A percentile compares a stretch with the other conserved stretches of the same genome.
Evolutionary conservation across 768 basidiomycete genomes (phyloP).

Genomic region (Chalciporus sphaerocephalus): DNA sequence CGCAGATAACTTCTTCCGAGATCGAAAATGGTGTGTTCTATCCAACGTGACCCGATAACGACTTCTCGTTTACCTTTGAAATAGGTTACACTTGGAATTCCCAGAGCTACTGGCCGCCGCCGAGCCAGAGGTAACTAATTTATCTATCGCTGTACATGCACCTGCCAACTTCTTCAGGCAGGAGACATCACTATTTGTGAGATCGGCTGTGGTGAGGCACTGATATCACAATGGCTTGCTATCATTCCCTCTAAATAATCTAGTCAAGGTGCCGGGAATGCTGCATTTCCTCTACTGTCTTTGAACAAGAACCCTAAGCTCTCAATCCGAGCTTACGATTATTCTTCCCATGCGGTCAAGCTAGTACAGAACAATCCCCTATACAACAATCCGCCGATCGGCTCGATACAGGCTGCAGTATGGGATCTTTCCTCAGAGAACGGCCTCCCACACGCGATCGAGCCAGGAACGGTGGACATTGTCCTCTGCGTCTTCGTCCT

Average conservation of each 20-base stretch:
- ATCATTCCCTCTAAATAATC: background rate
- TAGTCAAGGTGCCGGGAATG: conserved; percentile 82
- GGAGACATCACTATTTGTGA: conserved; percentile 77
- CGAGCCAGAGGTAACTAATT: conserved; percentile 51
- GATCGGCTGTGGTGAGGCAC: conserved; percentile 77
- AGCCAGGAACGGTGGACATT: conserved; percentile 74
- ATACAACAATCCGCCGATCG: conserved; percentile 62
- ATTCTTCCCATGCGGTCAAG: conserved; percentile 82
- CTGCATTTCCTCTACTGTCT: conserved; percentile 84
- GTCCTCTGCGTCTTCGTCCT: conserved; percentile 91
- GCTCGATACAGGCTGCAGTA: conserved; percentile 71
- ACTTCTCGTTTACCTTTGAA: conserved; percentile 2
- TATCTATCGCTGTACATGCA: background rate
- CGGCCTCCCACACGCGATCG: conserved; percentile 58
- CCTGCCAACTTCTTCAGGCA: conserved; percentile 46
- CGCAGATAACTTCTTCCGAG: conserved; percentile 85
- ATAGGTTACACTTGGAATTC: conserved; percentile 90
- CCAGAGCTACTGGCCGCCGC: conserved; percentile 76
- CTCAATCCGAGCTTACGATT: conserved; percentile 80
- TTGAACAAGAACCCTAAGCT: conserved; percentile 79
- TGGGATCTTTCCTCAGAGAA: conserved; percentile 82
- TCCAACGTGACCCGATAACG: background rate
- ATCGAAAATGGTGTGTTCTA: conserved; percentile 72
- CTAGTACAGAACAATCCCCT: conserved; percentile 81
- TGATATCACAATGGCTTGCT: background rate